Evolutionary conservation across 192 early-diverging fungal genomes (phyloP).

Genomic region (Coemansia sp.): DNA sequence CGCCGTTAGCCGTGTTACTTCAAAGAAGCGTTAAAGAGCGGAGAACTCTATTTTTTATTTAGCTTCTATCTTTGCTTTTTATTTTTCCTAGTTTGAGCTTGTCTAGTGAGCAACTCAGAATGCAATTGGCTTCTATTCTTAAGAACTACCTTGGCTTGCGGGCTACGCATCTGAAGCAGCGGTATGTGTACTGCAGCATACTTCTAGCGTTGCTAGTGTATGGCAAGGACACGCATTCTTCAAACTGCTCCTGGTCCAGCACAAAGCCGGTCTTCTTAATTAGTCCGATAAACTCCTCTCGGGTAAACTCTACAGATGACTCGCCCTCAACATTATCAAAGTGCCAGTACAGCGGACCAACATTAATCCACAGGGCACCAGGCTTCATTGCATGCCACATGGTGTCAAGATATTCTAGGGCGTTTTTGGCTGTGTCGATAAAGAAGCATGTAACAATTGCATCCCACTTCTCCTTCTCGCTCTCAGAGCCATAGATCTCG

Average conservation of each 20-base stretch:
- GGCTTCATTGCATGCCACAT: constrained; percentile 76
- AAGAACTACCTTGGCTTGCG: constrained; percentile 29
- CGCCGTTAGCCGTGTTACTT: constrained; percentile 57
- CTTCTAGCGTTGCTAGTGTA: constrained; percentile 74
- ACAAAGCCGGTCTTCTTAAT: constrained; percentile 67
- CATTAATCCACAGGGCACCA: constrained; percentile 82
- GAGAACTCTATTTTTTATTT: not conserved
- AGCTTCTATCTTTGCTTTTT: not conserved
- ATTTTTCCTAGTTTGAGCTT: not conserved
- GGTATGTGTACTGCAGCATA: constrained; percentile 86
- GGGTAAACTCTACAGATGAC: constrained; percentile 81
- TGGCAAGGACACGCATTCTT: constrained; percentile 60
- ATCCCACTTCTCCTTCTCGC: constrained; percentile 77
- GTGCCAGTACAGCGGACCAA: constrained; percentile 90
- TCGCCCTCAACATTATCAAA: constrained; percentile 85
- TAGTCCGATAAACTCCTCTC: constrained; percentile 75
- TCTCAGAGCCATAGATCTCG: constrained; percentile 75
- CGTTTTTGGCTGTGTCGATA: constrained; percentile 94
- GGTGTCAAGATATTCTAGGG: constrained; percentile 81
- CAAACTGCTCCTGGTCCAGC: constrained; percentile 60
- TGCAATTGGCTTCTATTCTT: not conserved
- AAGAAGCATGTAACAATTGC: constrained; percentile 94
- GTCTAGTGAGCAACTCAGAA: not conserved
- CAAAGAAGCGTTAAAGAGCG: constrained; percentile 42
- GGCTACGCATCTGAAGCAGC: constrained; percentile 47